phyloP scores from a whole-genome alignment of 768 basidiomycete species.

The Mycena filopes region DNA sequence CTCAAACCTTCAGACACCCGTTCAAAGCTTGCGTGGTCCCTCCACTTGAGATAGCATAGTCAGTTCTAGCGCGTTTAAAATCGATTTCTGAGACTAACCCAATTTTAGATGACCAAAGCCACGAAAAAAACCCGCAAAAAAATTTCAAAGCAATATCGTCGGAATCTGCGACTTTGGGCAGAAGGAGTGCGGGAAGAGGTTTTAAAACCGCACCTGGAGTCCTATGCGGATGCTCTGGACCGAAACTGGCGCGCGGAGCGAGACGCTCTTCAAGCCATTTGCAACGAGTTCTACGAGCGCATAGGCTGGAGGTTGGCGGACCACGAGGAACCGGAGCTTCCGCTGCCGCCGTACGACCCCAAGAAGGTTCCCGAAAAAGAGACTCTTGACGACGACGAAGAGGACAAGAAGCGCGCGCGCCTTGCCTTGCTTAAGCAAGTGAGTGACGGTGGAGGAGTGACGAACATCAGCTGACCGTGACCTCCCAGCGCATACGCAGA shows the following conservation, averaged over 20 bases:
- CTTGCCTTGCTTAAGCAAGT: neutral
- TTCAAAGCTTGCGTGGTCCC: too few relatives aligned
- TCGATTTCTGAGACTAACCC: too few relatives aligned
- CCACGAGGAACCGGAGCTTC: constrained; percentile 9
- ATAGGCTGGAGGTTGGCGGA: constrained; percentile 3
- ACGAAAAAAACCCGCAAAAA: neutral
- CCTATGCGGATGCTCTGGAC: constrained; percentile 2
- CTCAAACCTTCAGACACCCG: too few relatives aligned
- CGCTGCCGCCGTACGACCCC: neutral
- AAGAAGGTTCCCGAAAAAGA: neutral
- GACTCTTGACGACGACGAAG: neutral
- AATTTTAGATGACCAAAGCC: too few relatives aligned
- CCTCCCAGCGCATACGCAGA: constrained; percentile 17
- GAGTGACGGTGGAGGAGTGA: neutral
- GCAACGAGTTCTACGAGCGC: constrained; percentile 2
- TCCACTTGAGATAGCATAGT: too few relatives aligned
- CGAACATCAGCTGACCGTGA: neutral
- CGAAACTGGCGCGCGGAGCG: neutral
- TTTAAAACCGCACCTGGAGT: neutral
- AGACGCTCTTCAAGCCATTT: neutral
- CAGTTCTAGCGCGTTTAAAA: too few relatives aligned
- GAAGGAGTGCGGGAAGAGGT: neutral
- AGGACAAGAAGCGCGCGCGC: neutral
- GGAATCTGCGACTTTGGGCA: neutral
- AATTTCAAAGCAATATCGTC: neutral